Base-by-base conservation (phyloP, 192 early-diverging fungal genomes). In the Paraglomus brasilianum region DNA sequence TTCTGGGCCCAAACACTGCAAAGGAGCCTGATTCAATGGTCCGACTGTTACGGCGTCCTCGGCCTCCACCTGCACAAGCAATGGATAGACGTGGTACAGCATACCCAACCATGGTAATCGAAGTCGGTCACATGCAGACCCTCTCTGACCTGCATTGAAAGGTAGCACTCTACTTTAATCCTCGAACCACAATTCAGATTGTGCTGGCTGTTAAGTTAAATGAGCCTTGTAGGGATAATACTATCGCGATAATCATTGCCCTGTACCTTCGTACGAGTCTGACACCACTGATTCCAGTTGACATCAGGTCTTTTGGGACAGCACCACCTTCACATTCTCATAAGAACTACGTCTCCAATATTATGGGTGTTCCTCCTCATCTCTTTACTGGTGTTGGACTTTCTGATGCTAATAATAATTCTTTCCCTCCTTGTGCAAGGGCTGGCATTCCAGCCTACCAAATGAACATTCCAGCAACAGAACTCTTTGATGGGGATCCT, bases 401-500 rank as follows among this genome's bases (percentile, higher is more conserved):
- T 22, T 38, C 22, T 22, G 53, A 48, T 48, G 11, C 47, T 15
- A 15, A 7, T 30, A 56, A n/a, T 56, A 13, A 30, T 21, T 13
- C 24, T 21, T 56, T 10, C 3, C 53, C 53, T 9, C 14, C 22
- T 56, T 56, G 53, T 30, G 39, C 24, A 8, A 30, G 24, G 53
- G 22, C 53, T 21, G 21, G 22, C 0, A 56, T 56, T 56, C 8
- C 17, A 21, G 39, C 53, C 24, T 56, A 56, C 19, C 14, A 22
- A n/a, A 56, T 56, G 53, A 56, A 30, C 14, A 56, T 56, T 21
- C 53, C 53, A 5, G 53, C 22, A 56, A 13, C 14, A 11, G 53
- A 56, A 30, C n/a, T 56, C 5, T 56, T 56, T 56, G 14, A 56
- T 56, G 21, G n/a, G 38, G n/a, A 55, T 55, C n/a, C n/a, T n/a